A percentile compares a stretch with the other conserved stretches of the same genome.
Conservation (phyloP, 208 protist genomes). For the Angomonas ambiguus region DNA sequence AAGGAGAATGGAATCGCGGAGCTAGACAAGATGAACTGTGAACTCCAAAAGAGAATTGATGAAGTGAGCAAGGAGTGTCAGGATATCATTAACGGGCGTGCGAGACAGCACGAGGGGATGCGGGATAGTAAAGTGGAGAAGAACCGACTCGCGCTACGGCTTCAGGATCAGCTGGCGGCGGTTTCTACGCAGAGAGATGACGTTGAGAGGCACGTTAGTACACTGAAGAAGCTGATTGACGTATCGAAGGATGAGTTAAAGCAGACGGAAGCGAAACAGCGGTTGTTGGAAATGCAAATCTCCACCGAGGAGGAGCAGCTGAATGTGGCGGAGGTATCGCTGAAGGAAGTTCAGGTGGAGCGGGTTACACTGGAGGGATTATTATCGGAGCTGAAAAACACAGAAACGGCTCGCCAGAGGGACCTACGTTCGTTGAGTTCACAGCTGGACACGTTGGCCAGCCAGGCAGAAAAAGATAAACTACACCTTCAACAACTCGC, state of each 20-base stretch:
- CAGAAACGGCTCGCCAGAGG: slow-evolving; percentile 29
- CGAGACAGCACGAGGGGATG: slow-evolving; percentile 24
- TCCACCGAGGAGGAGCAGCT: slow-evolving; percentile 30
- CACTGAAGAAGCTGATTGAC: slow-evolving; percentile 53
- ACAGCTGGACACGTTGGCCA: slow-evolving; percentile 15
- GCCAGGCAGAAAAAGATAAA: slow-evolving; percentile 49
- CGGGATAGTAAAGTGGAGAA: slow-evolving; percentile 48
- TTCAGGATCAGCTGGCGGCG: slow-evolving; percentile 47
- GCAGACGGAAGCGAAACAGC: slow-evolving; percentile 36
- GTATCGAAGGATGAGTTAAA: slow-evolving; percentile 57
- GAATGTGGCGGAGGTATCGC: slow-evolving; percentile 26
- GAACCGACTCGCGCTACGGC: slow-evolving; percentile 36
- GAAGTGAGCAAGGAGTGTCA: slow-evolving; percentile 45
- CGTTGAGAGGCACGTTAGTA: slow-evolving; percentile 56
- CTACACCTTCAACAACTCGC: slow-evolving; percentile 52
- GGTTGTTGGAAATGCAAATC: slow-evolving; percentile 45
- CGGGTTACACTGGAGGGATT: slow-evolving; percentile 36
- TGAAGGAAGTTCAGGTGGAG: slow-evolving; percentile 44
- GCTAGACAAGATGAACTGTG: slow-evolving; percentile 48
- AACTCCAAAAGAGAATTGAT: slow-evolving; percentile 69
- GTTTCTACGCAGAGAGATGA: slow-evolving; percentile 50
- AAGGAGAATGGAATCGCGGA: slow-evolving; percentile 48
- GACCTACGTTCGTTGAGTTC: slow-evolving; percentile 38
- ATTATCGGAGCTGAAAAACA: slow-evolving; percentile 21
- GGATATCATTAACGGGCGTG: slow-evolving; percentile 59